Conservation (phyloP, 1,284 basidiomycete genomes). For the Trametes versicolor region DNA sequence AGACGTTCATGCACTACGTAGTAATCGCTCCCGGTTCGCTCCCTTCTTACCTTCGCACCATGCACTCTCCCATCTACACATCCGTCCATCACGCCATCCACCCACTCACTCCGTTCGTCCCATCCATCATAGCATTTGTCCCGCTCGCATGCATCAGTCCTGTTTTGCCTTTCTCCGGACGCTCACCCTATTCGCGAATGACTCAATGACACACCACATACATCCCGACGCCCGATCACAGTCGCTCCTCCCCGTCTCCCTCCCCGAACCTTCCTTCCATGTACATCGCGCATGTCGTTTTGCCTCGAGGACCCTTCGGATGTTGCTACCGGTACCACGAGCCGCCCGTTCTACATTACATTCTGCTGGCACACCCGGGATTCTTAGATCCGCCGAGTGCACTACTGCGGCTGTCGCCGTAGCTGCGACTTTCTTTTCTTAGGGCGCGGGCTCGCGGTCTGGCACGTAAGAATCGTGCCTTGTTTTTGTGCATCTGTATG, state of each 20-base stretch:
- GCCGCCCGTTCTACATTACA: not conserved
- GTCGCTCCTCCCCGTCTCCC: not conserved
- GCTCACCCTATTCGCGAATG: not conserved
- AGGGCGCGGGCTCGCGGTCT: too few species aligned
- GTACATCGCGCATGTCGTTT: slow-evolving; percentile 7
- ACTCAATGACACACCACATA: slow-evolving; percentile 1
- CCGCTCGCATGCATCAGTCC: slow-evolving; percentile 10
- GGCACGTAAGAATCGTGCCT: too few species aligned
- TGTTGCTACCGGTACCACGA: slow-evolving; percentile 2
- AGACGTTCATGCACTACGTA: slow-evolving; percentile 15
- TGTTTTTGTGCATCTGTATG: too few species aligned
- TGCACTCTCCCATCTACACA: slow-evolving; percentile 8
- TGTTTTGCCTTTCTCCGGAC: slow-evolving; percentile 2
- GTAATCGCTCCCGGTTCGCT: slow-evolving; percentile 3
- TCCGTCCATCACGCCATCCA: not conserved
- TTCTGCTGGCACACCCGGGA: slow-evolving; percentile 1
- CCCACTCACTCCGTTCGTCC: not conserved
- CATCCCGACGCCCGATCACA: not conserved
- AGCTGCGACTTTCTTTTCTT: too few species aligned
- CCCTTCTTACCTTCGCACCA: slow-evolving; percentile 1
- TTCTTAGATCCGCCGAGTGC: too few species aligned
- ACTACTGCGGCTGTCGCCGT: too few species aligned
- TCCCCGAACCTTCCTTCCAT: not conserved
- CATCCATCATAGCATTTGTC: slow-evolving; percentile 7
- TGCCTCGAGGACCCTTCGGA: slow-evolving; percentile 16